Evolutionary conservation across 208 protist species (phyloP).

Genomic region (Entamoeba histolytica): DNA sequence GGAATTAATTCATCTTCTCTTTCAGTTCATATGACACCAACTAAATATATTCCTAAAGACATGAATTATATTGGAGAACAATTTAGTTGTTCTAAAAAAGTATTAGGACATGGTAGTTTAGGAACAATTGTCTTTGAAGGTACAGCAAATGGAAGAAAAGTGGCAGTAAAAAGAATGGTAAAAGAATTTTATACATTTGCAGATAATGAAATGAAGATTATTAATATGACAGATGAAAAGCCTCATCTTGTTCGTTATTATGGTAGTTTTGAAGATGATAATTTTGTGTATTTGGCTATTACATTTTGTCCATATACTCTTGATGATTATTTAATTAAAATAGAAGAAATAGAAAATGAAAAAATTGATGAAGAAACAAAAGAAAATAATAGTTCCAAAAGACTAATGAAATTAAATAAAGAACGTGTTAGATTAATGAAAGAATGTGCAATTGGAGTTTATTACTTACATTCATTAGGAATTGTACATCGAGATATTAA

Average conservation of each 20-base stretch:
- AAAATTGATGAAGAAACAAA: no score
- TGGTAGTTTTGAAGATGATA: background rate
- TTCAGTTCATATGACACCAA: background rate
- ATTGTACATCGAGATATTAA: conserved; percentile 57
- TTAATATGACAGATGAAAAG: background rate
- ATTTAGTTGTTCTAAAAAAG: background rate
- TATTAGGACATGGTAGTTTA: background rate
- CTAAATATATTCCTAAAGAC: background rate
- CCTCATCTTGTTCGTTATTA: background rate
- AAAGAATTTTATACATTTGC: background rate
- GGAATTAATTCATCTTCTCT: background rate
- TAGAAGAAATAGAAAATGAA: background rate
- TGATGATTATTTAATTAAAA: background rate
- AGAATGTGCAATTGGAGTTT: background rate
- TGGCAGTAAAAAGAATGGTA: background rate
- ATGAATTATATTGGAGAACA: background rate
- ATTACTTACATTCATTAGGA: conserved; percentile 71
- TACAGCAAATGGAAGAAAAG: background rate
- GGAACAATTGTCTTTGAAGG: conserved; percentile 2
- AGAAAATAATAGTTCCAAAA: background rate
- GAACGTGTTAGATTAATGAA: background rate
- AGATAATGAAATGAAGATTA: background rate
- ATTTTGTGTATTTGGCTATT: background rate
- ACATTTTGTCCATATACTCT: background rate
- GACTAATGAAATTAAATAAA: background rate